These are phyloP conservation scores for Backusella macrospora DNA, from an alignment of 192 early-diverging fungal genomes.

Conservation along the genomic window DNA sequence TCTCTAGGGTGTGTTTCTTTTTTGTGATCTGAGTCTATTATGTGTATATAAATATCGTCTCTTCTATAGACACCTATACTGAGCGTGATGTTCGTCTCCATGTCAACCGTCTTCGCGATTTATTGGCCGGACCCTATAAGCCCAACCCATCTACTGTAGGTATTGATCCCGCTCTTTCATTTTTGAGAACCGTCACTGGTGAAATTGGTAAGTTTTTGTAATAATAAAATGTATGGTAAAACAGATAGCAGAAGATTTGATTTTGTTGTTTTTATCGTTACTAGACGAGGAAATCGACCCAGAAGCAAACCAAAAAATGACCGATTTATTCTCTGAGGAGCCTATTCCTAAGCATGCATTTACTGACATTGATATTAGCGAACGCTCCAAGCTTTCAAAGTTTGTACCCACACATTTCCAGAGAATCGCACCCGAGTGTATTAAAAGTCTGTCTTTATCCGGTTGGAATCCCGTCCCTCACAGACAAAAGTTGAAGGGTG, in stretches of 20 bases:
- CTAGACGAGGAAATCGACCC: conserved; percentile 36
- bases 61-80: conserved; percentile 72
- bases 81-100: conserved; percentile 93
- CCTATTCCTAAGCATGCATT: conserved; percentile 50
- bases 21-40: neutral
- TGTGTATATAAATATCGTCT: neutral
- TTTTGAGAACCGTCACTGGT: conserved; percentile 66
- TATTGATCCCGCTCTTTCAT: conserved; percentile 77
- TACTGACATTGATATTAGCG: conserved; percentile 50
- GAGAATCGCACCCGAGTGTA: conserved; percentile 59
- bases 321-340: conserved; percentile 38
- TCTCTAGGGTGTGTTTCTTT: neutral
- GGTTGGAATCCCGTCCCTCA: conserved; percentile 93
- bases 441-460: conserved; percentile 78
- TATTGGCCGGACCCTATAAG: conserved; percentile 76
- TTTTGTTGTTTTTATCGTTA: neutral
- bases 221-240: neutral
- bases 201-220: conserved; percentile 52
- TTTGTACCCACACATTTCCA: conserved; percentile 60
- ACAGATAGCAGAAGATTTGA: neutral
- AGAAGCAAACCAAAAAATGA: conserved; percentile 39
- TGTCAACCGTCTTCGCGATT: conserved; percentile 84
- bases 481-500: conserved; percentile 73
- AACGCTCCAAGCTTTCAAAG: conserved; percentile 48
- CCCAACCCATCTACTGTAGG: conserved; percentile 52